phyloP scores from a whole-genome alignment of 306 rosid species.

The Medicago lupulina region DNA sequence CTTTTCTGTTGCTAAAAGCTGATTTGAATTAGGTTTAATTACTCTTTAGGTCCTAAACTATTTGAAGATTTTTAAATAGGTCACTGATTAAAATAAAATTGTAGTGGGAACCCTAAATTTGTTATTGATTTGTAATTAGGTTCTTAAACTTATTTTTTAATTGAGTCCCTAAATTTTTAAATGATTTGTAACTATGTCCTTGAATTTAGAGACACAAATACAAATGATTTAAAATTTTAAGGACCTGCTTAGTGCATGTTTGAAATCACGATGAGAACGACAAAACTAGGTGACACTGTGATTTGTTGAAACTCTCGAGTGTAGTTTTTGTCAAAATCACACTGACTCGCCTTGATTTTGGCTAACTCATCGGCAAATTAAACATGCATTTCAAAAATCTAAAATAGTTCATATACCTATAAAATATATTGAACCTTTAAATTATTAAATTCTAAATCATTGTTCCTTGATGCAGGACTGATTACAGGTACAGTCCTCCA shows the following conservation, averaged over 20 bases:
- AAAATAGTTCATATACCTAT: not conserved
- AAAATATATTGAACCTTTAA: not conserved
- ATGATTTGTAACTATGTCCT: not conserved
- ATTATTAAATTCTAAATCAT: not conserved
- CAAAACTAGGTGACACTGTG: too few species aligned
- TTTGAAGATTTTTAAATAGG: not conserved
- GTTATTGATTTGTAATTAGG: not conserved
- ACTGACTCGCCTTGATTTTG: too few species aligned
- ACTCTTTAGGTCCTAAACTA: not conserved
- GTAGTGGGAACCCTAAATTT: not conserved
- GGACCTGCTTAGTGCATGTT: not conserved
- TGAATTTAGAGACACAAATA: not conserved
- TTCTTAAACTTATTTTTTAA: not conserved
- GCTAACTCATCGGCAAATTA: too few species aligned
- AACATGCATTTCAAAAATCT: not conserved
- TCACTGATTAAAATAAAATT: not conserved
- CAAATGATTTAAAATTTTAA: not conserved
- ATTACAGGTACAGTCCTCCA: slow-evolving; percentile 56
- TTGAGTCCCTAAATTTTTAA: not conserved
- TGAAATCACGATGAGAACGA: too few species aligned
- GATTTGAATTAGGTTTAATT: slow-evolving; percentile 18
- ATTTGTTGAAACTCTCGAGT: too few species aligned
- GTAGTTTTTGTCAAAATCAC: too few species aligned
- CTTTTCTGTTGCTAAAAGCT: slow-evolving; percentile 1
- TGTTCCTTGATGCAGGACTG: slow-evolving; percentile 41